A percentile compares a stretch with the other conserved stretches of the same genome.
Conservation (phyloP, 2,329 filamentous ascomycete species). For the Aspergillus japonicus region DNA sequence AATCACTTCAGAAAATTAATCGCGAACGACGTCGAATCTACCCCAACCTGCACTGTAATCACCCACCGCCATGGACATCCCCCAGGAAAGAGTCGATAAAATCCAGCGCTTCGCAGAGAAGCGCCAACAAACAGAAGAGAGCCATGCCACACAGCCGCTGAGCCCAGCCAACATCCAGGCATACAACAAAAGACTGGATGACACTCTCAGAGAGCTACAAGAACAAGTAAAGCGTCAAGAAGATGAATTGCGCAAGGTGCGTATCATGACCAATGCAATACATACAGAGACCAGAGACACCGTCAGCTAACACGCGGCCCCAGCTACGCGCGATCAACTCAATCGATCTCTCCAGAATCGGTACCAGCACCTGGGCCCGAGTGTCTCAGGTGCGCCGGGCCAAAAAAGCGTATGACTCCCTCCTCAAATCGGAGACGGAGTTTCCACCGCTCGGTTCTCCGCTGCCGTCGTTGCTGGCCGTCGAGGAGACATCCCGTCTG, state of each 20-base stretch:
- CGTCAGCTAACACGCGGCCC: constrained; percentile 15
- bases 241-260: constrained; percentile 47
- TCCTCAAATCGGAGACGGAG: constrained; percentile 62
- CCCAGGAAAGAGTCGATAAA: constrained; percentile 33
- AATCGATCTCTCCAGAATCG: constrained; percentile 31
- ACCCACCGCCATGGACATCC: constrained; percentile 28
- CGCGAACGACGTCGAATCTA: neutral
- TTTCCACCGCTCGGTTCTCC: constrained; percentile 67
- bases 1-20: neutral
- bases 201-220: constrained; percentile 67
- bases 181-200: constrained; percentile 53
- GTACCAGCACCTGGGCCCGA: constrained; percentile 32
- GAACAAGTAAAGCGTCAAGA: constrained; percentile 50
- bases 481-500: constrained; percentile 65
- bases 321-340: constrained; percentile 36
- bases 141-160: constrained; percentile 30
- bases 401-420: constrained; percentile 63
- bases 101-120: constrained; percentile 36
- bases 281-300: neutral
- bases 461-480: constrained; percentile 68
- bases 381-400: constrained; percentile 53
- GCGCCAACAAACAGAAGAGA: constrained; percentile 35
- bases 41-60: neutral
- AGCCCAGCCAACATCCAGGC: constrained; percentile 30
- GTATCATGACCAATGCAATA: constrained; percentile 2